Evolutionary conservation across 768 basidiomycete species (phyloP).

Genomic region (Termitomyces sp.): DNA sequence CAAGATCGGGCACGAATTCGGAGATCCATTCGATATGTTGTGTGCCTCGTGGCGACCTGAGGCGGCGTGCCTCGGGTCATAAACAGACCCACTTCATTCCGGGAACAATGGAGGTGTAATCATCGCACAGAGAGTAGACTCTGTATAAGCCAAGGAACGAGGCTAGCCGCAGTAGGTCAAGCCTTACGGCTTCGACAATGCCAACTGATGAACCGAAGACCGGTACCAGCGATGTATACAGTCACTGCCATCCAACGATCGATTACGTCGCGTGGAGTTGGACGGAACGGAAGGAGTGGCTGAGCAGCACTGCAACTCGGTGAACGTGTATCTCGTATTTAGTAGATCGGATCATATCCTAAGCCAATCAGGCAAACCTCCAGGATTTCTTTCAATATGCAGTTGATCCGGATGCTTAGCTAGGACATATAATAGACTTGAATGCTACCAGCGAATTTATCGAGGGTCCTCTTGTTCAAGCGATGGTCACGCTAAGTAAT

Average conservation of each 20-base stretch:
- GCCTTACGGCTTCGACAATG: conserved; percentile 2
- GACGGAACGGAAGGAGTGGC: conserved; percentile 7
- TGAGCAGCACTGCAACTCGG: conserved; percentile 5
- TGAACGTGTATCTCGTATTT: neutral
- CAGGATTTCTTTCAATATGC: neutral
- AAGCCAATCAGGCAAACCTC: neutral
- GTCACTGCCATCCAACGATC: neutral
- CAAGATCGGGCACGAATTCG: neutral
- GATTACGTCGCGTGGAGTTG: conserved; percentile 9
- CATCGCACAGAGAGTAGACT: neutral
- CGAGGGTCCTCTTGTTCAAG: neutral
- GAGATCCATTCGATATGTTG: neutral
- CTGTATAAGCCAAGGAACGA: neutral
- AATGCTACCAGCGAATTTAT: neutral
- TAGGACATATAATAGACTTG: neutral
- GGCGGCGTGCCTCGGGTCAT: neutral
- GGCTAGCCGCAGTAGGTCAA: neutral
- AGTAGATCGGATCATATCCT: conserved; percentile 7
- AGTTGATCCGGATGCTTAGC: neutral
- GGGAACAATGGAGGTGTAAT: neutral
- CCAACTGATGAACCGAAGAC: neutral
- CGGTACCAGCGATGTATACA: neutral
- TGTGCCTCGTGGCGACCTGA: neutral
- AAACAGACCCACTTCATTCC: neutral
- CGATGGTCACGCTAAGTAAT: too few relatives aligned